phyloP scores from a whole-genome alignment of 495 filamentous ascomycete genomes.

The Friedmanniomyces simplex region DNA sequence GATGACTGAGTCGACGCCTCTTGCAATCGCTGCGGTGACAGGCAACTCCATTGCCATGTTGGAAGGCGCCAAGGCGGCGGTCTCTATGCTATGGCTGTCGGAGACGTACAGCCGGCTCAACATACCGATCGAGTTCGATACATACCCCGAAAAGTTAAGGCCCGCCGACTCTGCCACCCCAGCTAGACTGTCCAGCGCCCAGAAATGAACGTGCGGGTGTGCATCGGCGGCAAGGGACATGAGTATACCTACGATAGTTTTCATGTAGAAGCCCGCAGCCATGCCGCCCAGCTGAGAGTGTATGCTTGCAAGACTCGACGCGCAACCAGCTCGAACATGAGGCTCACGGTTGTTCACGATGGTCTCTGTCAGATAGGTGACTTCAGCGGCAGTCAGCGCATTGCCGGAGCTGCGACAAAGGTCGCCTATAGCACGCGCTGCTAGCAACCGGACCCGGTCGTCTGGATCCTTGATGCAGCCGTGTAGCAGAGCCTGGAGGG shows the following conservation, averaged over 20 bases:
- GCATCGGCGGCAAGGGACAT: slow-evolving; percentile 94
- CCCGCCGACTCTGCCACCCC: slow-evolving; percentile 87
- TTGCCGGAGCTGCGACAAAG: slow-evolving; percentile 86
- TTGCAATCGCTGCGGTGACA: slow-evolving; percentile 69
- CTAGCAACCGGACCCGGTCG: slow-evolving; percentile 73
- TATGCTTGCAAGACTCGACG: slow-evolving; percentile 84
- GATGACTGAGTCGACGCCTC: slow-evolving; percentile 87
- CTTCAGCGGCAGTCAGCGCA: slow-evolving; percentile 69
- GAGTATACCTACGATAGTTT: slow-evolving; percentile 86
- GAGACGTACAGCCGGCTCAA: slow-evolving; percentile 81
- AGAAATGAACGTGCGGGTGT: slow-evolving; percentile 92
- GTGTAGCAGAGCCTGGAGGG: slow-evolving; percentile 65
- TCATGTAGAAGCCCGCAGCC: slow-evolving; percentile 94
- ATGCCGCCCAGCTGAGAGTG: slow-evolving; percentile 94
- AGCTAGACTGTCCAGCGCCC: slow-evolving; percentile 81
- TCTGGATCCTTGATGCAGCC: slow-evolving; percentile 71
- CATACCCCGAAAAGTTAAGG: slow-evolving; percentile 79
- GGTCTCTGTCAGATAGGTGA: slow-evolving; percentile 85
- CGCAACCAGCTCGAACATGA: slow-evolving; percentile 84
- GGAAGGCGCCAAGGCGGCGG: slow-evolving; percentile 65
- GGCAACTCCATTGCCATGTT: slow-evolving; percentile 78
- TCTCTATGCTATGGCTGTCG: slow-evolving; percentile 83
- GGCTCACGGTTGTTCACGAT: slow-evolving; percentile 91
- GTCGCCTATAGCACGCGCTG: slow-evolving; percentile 77
- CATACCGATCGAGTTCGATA: slow-evolving; percentile 84